Evolutionary conservation across 2,329 filamentous ascomycete species (phyloP).

Genomic region (Elsinoe arachidis): DNA sequence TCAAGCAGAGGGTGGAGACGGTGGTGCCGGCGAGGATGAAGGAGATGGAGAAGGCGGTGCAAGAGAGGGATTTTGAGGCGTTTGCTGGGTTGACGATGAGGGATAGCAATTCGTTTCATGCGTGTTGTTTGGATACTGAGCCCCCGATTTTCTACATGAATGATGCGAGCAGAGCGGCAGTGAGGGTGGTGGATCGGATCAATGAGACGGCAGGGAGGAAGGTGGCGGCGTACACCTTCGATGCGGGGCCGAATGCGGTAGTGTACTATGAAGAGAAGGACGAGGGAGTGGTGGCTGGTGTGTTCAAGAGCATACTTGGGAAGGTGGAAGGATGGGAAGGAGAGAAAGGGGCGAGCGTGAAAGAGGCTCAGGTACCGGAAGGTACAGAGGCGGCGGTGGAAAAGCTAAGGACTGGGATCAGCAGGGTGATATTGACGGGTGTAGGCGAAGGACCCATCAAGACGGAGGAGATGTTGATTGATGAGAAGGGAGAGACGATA

Average conservation of each 20-base stretch:
- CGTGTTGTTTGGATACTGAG: conserved; percentile 86
- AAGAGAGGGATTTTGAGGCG: conserved; percentile 66
- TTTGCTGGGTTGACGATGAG: conserved; percentile 93
- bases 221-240: conserved; percentile 91
- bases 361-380: conserved; percentile 48
- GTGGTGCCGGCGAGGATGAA: conserved; percentile 79
- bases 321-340: conserved; percentile 63
- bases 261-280: conserved; percentile 88
- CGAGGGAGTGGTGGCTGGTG: conserved; percentile 61
- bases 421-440: conserved; percentile 79
- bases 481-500: conserved; percentile 48
- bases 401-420: conserved; percentile 65
- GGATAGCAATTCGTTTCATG: conserved; percentile 96
- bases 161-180: conserved; percentile 78
- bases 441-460: conserved; percentile 83
- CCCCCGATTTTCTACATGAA: conserved; percentile 99
- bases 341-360: conserved; percentile 44
- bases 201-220: conserved; percentile 70
- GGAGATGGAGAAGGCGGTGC: conserved; percentile 74
- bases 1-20: conserved; percentile 62
- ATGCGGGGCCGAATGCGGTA: conserved; percentile 93
- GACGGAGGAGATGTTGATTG: conserved; percentile 68
- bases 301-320: conserved; percentile 60
- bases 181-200: conserved; percentile 80
- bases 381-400: conserved; percentile 50